A percentile compares a stretch with the other conserved stretches of the same genome.
Conservation (phyloP, 2,329 filamentous ascomycete genomes). For the Paracoccidioides lutzii region DNA sequence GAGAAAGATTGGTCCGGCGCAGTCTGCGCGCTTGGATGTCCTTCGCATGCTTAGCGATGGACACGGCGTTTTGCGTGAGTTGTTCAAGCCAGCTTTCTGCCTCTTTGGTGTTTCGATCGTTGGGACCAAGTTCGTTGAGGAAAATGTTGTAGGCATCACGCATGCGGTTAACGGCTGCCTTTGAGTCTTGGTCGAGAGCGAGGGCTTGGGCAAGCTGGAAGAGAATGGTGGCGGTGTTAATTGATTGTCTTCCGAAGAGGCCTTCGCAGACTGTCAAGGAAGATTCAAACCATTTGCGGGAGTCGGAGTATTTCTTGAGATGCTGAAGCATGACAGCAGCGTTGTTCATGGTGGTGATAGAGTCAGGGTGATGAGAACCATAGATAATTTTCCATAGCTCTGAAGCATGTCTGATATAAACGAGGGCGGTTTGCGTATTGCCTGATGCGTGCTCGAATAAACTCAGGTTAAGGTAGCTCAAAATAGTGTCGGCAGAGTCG, state of each 20-base stretch:
- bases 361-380: slow-evolving; percentile 84
- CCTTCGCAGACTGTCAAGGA: slow-evolving; percentile 80
- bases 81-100: slow-evolving; percentile 94
- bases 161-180: slow-evolving; percentile 84
- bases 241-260: slow-evolving; percentile 75
- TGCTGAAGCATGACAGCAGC: slow-evolving; percentile 96
- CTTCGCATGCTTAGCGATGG: slow-evolving; percentile 86
- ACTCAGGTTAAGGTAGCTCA: slow-evolving; percentile 91
- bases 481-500: slow-evolving; percentile 83
- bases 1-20: slow-evolving; percentile 56
- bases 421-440: slow-evolving; percentile 76
- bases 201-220: slow-evolving; percentile 96
- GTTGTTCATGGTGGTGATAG: slow-evolving; percentile 97
- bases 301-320: slow-evolving; percentile 88
- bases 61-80: slow-evolving; percentile 88
- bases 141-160: slow-evolving; percentile 95
- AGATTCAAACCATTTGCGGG: slow-evolving; percentile 90
- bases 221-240: slow-evolving; percentile 86
- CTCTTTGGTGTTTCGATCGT: slow-evolving; percentile 96
- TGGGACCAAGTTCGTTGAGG: slow-evolving; percentile 67
- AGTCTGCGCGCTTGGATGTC: slow-evolving; percentile 64
- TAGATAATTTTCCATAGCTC: slow-evolving; percentile 97
- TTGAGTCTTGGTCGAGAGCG: slow-evolving; percentile 88
- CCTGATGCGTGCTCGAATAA: slow-evolving; percentile 86
- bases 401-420: slow-evolving; percentile 82